Evolutionary conservation across 2,329 filamentous ascomycete species (phyloP), one percentile per base, ranked within the genome.

Genomic region (Colletotrichum sp.): DNA sequence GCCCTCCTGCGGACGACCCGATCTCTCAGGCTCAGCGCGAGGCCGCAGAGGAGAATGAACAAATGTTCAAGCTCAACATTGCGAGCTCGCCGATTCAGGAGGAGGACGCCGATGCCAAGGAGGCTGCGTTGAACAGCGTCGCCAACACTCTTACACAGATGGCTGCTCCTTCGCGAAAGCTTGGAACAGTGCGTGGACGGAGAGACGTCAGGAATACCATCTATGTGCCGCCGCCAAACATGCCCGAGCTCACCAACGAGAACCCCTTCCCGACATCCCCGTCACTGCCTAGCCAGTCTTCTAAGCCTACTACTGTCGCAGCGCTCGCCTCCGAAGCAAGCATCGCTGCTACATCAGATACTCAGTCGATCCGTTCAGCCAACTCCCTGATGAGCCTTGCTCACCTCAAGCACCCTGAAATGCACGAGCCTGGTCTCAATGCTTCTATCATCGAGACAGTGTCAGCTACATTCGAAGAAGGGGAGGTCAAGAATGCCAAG

Each of bases 151-250:
- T 97, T 48, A 92, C 93, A 72, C 87, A 88, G 48, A 85, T 89
- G 80, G 88, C 92, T 30, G 90, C 92, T 71, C 92, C 95, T 24
- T 90, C 91, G 72, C 91, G 94, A 30, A 94, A 92, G 80, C 87
- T 91, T 16, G 94, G 94, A 61, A 98, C 96, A 16, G 88, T 98
- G 18, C 92, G 97, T 78, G 97, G 97, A 67, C 94, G 97, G 76
- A 91, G 97, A 81, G 96, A 98, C 82, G 95, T 97, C 77, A 92
- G 96, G 74, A 98, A 98, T 84, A 98, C 96, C 2, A 93, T 98
- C 70, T 96, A 97, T 81, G 89, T 96, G 77, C 93, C 95, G 12
- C 82, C 85, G 5, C 78, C 83, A 9, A 81, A 82, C 34, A 77
- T 84, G 18, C 75, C 84, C 10, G 82, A 86, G 76, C 81, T 83